phyloP scores from a whole-genome alignment of 2,329 filamentous ascomycete genomes.

The Nakataea oryzae region DNA sequence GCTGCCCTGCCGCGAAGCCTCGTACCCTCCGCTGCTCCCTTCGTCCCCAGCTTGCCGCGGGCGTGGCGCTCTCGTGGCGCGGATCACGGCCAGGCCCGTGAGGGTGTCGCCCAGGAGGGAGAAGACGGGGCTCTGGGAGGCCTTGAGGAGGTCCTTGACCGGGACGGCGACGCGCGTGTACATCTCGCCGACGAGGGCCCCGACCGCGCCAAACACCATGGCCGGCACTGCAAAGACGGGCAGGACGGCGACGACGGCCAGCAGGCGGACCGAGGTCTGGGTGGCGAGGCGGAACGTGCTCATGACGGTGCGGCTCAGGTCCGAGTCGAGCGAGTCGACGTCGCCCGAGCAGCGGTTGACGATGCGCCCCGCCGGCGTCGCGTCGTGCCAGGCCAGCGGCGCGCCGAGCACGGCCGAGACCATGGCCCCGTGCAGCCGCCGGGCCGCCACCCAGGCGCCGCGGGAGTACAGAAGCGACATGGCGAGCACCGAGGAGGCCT shows the following conservation, averaged over 20 bases:
- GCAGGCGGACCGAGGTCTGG: constrained; percentile 17
- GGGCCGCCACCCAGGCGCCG: constrained; percentile 46
- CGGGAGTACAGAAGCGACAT: not conserved
- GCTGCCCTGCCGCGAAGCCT: constrained; percentile 6
- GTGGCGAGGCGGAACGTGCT: constrained; percentile 7
- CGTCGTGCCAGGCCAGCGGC: constrained; percentile 46
- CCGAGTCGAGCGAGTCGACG: constrained; percentile 80
- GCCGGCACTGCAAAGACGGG: constrained; percentile 32
- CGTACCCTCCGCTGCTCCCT: not conserved
- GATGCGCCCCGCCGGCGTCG: constrained; percentile 66
- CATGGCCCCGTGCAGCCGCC: constrained; percentile 39
- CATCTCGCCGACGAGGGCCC: constrained; percentile 29
- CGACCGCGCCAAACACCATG: constrained; percentile 23
- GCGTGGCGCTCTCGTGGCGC: constrained; percentile 44
- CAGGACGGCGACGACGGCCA: constrained; percentile 29
- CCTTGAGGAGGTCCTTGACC: constrained; percentile 27
- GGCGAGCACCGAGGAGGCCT: constrained; percentile 26
- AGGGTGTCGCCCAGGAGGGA: constrained; percentile 36
- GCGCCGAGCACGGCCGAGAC: constrained; percentile 41
- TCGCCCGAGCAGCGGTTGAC: constrained; percentile 97
- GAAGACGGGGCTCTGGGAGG: constrained; percentile 40
- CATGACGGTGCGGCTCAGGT: constrained; percentile 48
- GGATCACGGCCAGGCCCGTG: constrained; percentile 25
- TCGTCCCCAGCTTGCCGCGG: constrained; percentile 4
- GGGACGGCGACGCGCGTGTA: constrained; percentile 32